These are phyloP conservation scores for Monocercomonoides exilis DNA, from an alignment of 78 protist genomes.

Conservation along the genomic window DNA sequence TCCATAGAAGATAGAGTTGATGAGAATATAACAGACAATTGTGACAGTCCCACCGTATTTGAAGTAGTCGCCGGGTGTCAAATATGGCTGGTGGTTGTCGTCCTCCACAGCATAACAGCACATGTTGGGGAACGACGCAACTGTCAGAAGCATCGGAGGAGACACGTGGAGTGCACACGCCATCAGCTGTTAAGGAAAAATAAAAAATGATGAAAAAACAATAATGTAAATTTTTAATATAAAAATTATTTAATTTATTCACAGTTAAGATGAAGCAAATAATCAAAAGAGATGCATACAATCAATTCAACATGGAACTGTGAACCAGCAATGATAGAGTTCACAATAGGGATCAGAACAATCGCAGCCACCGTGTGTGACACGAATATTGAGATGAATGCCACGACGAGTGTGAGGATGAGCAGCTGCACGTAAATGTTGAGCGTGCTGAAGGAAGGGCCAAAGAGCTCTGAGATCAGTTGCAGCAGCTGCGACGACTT, in stretches of 20 bases:
- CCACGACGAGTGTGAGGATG: background rate
- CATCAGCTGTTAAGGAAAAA: no score
- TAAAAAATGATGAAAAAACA: no score
- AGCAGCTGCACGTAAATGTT: background rate
- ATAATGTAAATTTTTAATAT: no score
- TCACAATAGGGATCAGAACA: background rate
- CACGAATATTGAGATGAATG: background rate
- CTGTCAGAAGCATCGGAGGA: background rate
- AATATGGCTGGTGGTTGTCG: background rate
- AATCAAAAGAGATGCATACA: no score
- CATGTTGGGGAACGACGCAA: background rate
- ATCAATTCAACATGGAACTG: no score
- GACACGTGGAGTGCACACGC: no score
- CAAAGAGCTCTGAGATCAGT: background rate
- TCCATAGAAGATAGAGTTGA: background rate
- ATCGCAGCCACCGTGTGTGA: background rate
- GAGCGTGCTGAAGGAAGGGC: background rate
- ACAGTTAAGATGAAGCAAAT: no score
- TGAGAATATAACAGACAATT: background rate
- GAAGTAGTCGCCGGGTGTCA: background rate
- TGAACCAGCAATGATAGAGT: no score
- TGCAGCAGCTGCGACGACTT: background rate
- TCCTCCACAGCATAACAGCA: background rate
- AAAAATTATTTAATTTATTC: no score
- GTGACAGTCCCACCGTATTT: background rate